These are phyloP conservation scores for Arthrobotrys pseudoclavata DNA, from an alignment of 2,329 filamentous ascomycete species.

Conservation along the genomic window DNA sequence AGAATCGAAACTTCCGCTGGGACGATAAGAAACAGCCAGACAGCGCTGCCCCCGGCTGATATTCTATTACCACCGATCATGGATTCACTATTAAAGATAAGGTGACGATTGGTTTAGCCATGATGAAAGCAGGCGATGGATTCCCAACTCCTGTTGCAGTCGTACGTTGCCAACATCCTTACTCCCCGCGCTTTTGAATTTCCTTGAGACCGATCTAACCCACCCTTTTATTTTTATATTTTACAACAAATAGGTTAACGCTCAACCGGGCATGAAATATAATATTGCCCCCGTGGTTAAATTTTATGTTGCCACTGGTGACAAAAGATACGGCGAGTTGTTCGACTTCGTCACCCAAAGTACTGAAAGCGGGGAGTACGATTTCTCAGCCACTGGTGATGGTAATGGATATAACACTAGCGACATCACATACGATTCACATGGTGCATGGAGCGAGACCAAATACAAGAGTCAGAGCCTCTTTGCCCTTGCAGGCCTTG, in stretches of 20 bases:
- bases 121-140: slow-evolving; percentile 11
- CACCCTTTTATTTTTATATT: background rate
- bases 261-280: slow-evolving; percentile 12
- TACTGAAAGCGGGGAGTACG: slow-evolving; percentile 4
- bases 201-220: background rate
- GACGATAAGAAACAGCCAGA: background rate
- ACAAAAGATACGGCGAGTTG: slow-evolving; percentile 2
- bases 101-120: slow-evolving; percentile 9
- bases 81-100: background rate
- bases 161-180: background rate
- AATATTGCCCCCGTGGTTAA: slow-evolving; percentile 18
- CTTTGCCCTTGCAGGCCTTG: background rate
- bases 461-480: background rate
- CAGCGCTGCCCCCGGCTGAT: background rate
- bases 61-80: slow-evolving; percentile 17
- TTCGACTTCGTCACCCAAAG: slow-evolving; percentile 6
- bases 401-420: slow-evolving; percentile 9
- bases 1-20: slow-evolving; percentile 7
- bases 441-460: background rate
- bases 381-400: slow-evolving; percentile 1
- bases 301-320: slow-evolving; percentile 17
- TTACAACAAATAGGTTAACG: background rate
- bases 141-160: slow-evolving; percentile 8
- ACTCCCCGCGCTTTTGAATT: background rate
- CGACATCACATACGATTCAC: background rate